Evolutionary conservation across 139 green algal species (phyloP).

Genomic region (Haematococcus sp.): DNA sequence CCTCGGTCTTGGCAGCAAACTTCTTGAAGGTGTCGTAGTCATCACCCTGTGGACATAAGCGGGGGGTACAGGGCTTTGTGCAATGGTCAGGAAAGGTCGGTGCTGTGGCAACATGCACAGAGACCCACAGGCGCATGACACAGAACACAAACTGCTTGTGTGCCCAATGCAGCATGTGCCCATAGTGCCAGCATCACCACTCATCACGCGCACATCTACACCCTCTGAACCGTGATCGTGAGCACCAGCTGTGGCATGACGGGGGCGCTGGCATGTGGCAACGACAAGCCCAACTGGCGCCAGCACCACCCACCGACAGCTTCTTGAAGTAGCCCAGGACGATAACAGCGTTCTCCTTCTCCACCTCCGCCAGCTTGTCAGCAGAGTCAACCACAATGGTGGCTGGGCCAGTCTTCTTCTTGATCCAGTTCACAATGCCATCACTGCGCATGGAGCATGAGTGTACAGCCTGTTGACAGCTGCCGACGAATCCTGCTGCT

Average conservation of each 20-base stretch:
- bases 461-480: too few relatives aligned
- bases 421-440: constrained; percentile 79
- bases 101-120: too few relatives aligned
- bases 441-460: too few relatives aligned
- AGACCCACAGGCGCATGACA: too few relatives aligned
- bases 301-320: constrained; percentile 35
- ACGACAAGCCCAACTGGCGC: too few relatives aligned
- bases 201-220: background rate
- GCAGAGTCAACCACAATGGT: constrained; percentile 48
- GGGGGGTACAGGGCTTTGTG: background rate
- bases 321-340: constrained; percentile 76
- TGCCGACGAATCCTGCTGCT: too few relatives aligned
- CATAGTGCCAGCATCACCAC: background rate
- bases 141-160: too few relatives aligned
- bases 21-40: constrained; percentile 59
- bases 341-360: constrained; percentile 49
- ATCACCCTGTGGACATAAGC: constrained; percentile 44
- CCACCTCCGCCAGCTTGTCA: constrained; percentile 47
- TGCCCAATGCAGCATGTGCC: too few relatives aligned
- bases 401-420: constrained; percentile 87
- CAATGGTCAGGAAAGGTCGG: background rate
- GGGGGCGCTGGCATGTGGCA: too few relatives aligned
- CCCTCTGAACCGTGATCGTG: background rate
- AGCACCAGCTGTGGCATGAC: too few relatives aligned
- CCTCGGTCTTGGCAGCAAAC: constrained; percentile 56